These are phyloP conservation scores for Coelastrella sp. DNA, from an alignment of 139 green algal genomes.

Conservation along the genomic window DNA sequence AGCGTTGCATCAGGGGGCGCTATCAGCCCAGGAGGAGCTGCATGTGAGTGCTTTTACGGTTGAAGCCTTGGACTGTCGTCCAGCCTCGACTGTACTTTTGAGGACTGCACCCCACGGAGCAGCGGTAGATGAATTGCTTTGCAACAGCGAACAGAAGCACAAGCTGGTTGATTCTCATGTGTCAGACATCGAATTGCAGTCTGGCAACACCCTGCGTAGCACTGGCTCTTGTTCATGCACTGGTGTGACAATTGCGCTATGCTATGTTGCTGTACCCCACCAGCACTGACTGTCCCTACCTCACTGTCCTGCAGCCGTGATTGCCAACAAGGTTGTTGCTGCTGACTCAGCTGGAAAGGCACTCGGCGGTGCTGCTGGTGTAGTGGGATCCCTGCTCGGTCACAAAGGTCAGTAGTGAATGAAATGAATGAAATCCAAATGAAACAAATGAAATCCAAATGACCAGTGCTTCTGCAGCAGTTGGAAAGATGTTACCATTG, in stretches of 20 bases:
- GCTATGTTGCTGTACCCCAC: background rate
- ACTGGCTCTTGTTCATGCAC: background rate
- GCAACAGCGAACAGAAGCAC: too few relatives aligned
- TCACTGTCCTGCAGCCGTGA: background rate
- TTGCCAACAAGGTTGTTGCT: conserved; percentile 32
- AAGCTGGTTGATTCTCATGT: too few relatives aligned
- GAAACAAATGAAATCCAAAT: too few relatives aligned
- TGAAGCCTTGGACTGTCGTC: too few relatives aligned
- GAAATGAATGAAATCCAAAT: too few relatives aligned
- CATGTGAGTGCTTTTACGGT: conserved; percentile 3
- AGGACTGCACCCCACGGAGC: background rate
- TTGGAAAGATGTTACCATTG: too few relatives aligned
- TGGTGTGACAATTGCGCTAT: background rate
- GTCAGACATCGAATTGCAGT: too few relatives aligned
- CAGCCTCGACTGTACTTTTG: background rate
- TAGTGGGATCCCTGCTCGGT: background rate
- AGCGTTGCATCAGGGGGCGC: background rate
- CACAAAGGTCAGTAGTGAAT: background rate
- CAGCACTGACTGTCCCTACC: too few relatives aligned
- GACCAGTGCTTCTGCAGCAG: too few relatives aligned
- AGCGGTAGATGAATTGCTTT: too few relatives aligned
- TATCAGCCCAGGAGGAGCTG: background rate
- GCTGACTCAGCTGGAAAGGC: conserved; percentile 25
- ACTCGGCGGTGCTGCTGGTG: conserved; percentile 1
- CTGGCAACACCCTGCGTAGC: too few relatives aligned